Conservation (phyloP, 2,329 filamentous ascomycete species). For the Plenodomus biglobosus region DNA sequence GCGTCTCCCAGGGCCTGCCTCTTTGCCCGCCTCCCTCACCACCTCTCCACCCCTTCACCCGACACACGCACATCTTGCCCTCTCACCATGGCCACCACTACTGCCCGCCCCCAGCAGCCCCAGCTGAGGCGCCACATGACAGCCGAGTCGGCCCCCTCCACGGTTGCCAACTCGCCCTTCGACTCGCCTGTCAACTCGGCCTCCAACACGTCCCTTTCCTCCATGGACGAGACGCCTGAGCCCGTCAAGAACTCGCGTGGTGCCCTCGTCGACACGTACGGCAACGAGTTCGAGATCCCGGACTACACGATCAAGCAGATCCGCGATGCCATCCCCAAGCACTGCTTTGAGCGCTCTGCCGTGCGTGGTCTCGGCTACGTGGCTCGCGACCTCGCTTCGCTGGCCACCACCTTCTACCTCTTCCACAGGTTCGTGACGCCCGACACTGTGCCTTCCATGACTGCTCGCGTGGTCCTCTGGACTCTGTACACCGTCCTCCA, state of each 20-base stretch:
- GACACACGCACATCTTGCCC: slow-evolving; percentile 5
- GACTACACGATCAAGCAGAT: slow-evolving; percentile 98
- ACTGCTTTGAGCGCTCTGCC: slow-evolving; percentile 90
- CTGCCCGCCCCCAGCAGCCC: slow-evolving; percentile 56
- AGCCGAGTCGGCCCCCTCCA: slow-evolving; percentile 55
- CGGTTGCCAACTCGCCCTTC: slow-evolving; percentile 57
- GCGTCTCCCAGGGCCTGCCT: slow-evolving; percentile 6
- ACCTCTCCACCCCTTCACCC: slow-evolving; percentile 2
- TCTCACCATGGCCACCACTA: slow-evolving; percentile 51
- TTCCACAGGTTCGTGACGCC: slow-evolving; percentile 90
- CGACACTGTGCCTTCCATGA: slow-evolving; percentile 72
- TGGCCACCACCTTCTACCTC: slow-evolving; percentile 78
- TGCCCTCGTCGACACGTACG: slow-evolving; percentile 85
- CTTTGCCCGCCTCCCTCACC: neutral
- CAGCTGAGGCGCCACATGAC: slow-evolving; percentile 51
- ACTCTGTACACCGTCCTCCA: slow-evolving; percentile 76
- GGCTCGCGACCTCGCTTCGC: slow-evolving; percentile 71
- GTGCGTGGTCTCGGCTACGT: slow-evolving; percentile 78
- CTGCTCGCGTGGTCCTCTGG: slow-evolving; percentile 67
- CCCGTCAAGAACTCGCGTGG: slow-evolving; percentile 51
- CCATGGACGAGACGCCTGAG: slow-evolving; percentile 65
- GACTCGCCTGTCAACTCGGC: slow-evolving; percentile 65
- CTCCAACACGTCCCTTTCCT: slow-evolving; percentile 91
- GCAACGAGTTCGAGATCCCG: slow-evolving; percentile 90
- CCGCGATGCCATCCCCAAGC: slow-evolving; percentile 92